A percentile compares a stretch with the other conserved stretches of the same genome.
Evolutionary conservation across 2,329 filamentous ascomycete genomes (phyloP).

Genomic region (Colletotrichum destructivum): DNA sequence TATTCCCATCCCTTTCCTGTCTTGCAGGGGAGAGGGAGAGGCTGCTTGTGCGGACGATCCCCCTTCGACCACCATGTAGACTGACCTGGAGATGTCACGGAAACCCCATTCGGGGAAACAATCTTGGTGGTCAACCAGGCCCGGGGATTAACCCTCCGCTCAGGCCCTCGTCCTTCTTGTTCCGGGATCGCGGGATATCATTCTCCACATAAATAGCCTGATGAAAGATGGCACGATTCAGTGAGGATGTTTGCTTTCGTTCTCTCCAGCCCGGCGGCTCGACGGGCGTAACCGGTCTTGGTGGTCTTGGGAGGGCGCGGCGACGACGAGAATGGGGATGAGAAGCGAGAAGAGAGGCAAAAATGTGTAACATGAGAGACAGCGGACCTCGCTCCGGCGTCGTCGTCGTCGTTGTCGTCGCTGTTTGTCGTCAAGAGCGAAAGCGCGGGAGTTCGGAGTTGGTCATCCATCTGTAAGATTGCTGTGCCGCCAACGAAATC

Average conservation of each 20-base stretch:
- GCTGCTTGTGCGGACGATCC: neutral
- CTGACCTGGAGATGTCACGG: neutral
- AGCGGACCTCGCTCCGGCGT: neutral
- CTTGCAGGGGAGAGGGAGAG: neutral
- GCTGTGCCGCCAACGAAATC: constrained; percentile 14
- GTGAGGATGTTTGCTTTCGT: neutral
- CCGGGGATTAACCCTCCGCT: neutral
- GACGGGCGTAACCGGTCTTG: constrained; percentile 2
- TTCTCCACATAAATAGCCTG: neutral
- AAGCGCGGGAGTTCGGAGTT: neutral
- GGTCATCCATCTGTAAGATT: no score
- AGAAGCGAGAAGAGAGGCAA: neutral
- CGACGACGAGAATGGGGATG: neutral
- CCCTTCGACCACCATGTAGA: neutral
- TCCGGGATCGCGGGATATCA: no score
- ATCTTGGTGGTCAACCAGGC: neutral
- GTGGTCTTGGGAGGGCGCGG: neutral
- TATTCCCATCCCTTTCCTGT: neutral
- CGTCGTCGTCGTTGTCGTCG: neutral
- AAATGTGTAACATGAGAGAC: no score
- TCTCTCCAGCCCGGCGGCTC: neutral
- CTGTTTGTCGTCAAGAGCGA: neutral
- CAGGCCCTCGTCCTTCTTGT: neutral
- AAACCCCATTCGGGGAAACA: neutral
- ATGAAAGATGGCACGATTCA: neutral